Conservation (phyloP, 768 basidiomycete species). For the Rhizopogon vesiculosus region DNA sequence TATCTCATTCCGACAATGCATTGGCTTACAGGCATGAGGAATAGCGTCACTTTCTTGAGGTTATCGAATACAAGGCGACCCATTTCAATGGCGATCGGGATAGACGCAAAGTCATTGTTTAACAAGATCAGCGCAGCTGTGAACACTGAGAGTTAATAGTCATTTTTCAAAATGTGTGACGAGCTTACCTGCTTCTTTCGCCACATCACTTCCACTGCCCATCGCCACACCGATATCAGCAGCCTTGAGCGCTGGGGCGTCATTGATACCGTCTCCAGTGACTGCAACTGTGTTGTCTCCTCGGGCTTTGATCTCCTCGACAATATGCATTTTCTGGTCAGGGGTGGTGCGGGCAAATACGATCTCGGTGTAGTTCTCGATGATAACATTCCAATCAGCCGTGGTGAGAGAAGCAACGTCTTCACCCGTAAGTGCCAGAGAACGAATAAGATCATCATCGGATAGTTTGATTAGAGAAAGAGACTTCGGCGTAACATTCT, state of each 20-base stretch:
- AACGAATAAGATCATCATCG: constrained; percentile 31
- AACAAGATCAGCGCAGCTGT: constrained; percentile 45
- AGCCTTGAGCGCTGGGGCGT: constrained; percentile 45
- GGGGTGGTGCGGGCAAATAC: constrained; percentile 54
- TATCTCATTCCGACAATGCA: background rate
- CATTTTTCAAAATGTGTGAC: background rate
- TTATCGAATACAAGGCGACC: constrained; percentile 59
- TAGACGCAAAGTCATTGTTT: constrained; percentile 56
- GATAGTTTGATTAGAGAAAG: constrained; percentile 28
- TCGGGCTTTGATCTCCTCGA: constrained; percentile 44
- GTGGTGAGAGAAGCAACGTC: constrained; percentile 33
- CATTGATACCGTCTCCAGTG: constrained; percentile 55
- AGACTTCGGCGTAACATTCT: constrained; percentile 10
- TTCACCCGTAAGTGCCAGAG: constrained; percentile 41
- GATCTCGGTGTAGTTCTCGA: constrained; percentile 35
- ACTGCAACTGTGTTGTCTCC: constrained; percentile 48
- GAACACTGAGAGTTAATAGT: background rate
- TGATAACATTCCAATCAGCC: constrained; percentile 36
- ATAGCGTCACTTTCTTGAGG: constrained; percentile 45
- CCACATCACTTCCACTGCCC: constrained; percentile 45
- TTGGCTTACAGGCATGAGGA: constrained; percentile 36
- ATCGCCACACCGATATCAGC: constrained; percentile 54
- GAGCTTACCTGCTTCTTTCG: constrained; percentile 48
- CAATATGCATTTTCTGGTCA: constrained; percentile 55
- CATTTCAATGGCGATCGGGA: constrained; percentile 53